Percentiles rank a stretch among this genome's conserved stretches.
phyloP scores from a whole-genome alignment of 2,329 filamentous ascomycete genomes.

The Fulvia fulva region DNA sequence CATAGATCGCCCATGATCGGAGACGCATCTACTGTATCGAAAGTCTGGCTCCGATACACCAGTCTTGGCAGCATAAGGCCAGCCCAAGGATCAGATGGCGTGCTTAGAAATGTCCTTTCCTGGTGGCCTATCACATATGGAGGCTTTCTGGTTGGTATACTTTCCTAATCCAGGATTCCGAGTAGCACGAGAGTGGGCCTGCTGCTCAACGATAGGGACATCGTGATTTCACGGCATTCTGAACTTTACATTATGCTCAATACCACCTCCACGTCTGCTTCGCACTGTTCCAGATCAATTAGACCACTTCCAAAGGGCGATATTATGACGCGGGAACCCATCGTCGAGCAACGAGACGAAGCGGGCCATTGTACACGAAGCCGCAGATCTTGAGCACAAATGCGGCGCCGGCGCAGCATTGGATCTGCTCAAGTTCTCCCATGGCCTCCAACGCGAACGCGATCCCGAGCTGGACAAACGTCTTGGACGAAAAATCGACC shows the following conservation, averaged over 20 bases:
- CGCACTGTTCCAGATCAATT: too few relatives aligned
- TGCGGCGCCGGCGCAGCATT: not conserved
- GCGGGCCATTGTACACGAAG: too few relatives aligned
- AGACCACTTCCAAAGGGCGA: too few relatives aligned
- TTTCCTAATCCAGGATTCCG: too few relatives aligned
- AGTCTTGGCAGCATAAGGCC: not conserved
- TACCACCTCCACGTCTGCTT: too few relatives aligned
- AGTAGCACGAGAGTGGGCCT: not conserved
- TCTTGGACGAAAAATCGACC: slow-evolving; percentile 58
- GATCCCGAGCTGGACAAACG: slow-evolving; percentile 54
- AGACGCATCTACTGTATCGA: too few relatives aligned
- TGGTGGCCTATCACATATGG: too few relatives aligned
- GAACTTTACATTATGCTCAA: too few relatives aligned
- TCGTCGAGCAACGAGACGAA: too few relatives aligned
- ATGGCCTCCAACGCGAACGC: slow-evolving; percentile 30
- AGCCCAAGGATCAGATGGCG: not conserved
- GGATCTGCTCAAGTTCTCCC: not conserved
- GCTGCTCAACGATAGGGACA: not conserved
- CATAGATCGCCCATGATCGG: too few relatives aligned
- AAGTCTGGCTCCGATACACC: too few relatives aligned
- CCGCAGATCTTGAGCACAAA: not conserved
- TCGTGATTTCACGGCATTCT: not conserved
- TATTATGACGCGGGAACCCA: too few relatives aligned
- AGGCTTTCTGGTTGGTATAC: not conserved
- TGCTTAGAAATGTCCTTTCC: not conserved